Percentiles rank a stretch among this genome's conserved stretches.
Evolutionary conservation across 495 filamentous ascomycete genomes (phyloP).

Genomic region (Xylaria scruposa): DNA sequence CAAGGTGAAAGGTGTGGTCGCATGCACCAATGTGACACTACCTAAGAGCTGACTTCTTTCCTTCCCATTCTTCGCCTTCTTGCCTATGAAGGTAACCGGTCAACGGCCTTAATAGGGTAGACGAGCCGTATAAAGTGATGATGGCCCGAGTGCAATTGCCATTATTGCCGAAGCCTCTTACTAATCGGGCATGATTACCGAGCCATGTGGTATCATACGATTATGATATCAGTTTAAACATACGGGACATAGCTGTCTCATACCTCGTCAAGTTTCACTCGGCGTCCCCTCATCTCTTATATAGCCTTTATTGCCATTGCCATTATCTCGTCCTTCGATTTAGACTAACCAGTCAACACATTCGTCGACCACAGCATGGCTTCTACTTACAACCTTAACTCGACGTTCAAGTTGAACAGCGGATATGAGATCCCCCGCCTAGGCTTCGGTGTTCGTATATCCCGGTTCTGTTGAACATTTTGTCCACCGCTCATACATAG

Average conservation of each 20-base stretch:
- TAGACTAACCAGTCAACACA: neutral
- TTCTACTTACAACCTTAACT: conserved; percentile 61
- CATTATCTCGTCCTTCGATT: neutral
- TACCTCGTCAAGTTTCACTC: neutral
- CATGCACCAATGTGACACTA: neutral
- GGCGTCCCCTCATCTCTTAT: neutral
- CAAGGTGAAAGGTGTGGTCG: neutral
- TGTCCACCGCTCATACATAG: neutral
- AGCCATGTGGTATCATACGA: neutral
- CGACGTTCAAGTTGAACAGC: conserved; percentile 72
- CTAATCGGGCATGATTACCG: neutral
- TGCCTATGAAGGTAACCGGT: neutral
- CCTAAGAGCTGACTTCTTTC: neutral
- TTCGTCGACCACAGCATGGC: conserved; percentile 54
- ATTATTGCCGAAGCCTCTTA: conserved; percentile 5
- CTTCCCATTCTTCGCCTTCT: neutral
- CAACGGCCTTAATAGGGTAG: neutral
- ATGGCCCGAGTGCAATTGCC: neutral
- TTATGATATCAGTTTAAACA: neutral
- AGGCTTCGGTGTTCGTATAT: conserved; percentile 72
- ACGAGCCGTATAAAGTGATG: neutral
- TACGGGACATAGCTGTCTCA: neutral
- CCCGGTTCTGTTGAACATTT: neutral
- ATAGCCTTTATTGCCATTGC: neutral
- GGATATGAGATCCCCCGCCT: conserved; percentile 79